These are phyloP conservation scores for Avicennia marina DNA, from an alignment of 257 asterid species.

Conservation along the genomic window DNA sequence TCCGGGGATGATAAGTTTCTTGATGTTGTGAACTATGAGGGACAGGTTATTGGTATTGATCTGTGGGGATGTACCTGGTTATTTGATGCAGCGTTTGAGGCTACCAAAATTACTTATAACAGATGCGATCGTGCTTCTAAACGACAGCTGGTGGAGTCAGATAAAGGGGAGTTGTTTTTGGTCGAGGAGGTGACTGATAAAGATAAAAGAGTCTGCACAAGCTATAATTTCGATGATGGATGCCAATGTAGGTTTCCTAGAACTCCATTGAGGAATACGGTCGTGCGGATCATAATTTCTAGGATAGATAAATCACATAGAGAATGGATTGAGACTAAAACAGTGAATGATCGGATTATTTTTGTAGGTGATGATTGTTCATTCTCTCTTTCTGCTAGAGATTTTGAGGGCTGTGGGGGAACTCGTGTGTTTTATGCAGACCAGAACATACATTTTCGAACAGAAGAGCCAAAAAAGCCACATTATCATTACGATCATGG, in stretches of 20 bases:
- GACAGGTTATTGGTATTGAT: background rate
- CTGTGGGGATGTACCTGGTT: background rate
- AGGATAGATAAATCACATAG: background rate
- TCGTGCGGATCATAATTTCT: constrained; percentile 1
- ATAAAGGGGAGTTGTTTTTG: constrained; percentile 3
- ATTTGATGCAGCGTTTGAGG: background rate
- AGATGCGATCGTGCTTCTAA: background rate
- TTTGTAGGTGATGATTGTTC: constrained; percentile 19
- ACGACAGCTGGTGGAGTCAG: background rate
- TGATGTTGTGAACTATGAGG: constrained; percentile 10
- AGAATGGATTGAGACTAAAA: constrained; percentile 2
- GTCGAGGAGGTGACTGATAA: constrained; percentile 11
- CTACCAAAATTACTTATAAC: background rate
- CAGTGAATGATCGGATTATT: background rate
- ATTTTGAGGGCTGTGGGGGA: constrained; percentile 7
- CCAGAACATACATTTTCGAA: background rate
- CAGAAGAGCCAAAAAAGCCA: constrained; percentile 3
- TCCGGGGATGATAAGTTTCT: background rate
- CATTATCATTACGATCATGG: background rate
- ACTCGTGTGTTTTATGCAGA: constrained; percentile 15
- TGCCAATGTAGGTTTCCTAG: background rate
- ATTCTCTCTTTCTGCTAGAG: background rate
- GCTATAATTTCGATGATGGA: background rate
- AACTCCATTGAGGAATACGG: background rate
- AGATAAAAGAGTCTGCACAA: constrained; percentile 3